Evolutionary conservation across 2,329 filamentous ascomycete genomes (phyloP).

Genomic region (Penicillium sp.): DNA sequence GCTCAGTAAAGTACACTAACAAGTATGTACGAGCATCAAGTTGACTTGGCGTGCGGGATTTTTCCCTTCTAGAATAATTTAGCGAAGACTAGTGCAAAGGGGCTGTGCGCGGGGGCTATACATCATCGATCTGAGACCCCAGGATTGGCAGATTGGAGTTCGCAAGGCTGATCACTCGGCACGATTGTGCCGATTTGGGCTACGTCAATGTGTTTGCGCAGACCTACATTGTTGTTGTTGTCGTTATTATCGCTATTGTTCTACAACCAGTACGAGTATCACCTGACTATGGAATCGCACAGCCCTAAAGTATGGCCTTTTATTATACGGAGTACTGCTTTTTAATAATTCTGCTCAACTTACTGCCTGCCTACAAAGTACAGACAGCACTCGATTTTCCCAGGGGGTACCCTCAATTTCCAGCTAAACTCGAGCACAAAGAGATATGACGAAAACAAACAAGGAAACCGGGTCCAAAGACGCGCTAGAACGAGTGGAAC

Average conservation of each 20-base stretch:
- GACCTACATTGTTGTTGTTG: background rate
- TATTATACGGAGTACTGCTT: too few species aligned
- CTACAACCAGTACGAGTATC: too few species aligned
- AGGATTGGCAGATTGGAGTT: background rate
- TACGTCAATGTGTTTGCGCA: background rate
- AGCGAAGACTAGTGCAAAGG: slow-evolving; percentile 10
- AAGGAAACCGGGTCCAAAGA: background rate
- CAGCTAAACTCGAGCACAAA: background rate
- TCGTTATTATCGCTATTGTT: background rate
- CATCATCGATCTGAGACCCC: slow-evolving; percentile 10
- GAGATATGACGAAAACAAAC: background rate
- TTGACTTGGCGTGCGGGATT: slow-evolving; percentile 22
- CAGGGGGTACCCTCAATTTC: too few species aligned
- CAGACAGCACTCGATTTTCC: too few species aligned
- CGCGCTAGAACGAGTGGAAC: background rate
- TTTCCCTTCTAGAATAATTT: slow-evolving; percentile 18
- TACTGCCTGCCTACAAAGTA: too few species aligned
- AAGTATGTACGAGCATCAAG: background rate
- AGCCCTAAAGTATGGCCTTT: too few species aligned
- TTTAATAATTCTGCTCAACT: too few species aligned
- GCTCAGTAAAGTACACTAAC: background rate
- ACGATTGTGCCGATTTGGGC: slow-evolving; percentile 3
- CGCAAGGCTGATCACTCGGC: slow-evolving; percentile 6
- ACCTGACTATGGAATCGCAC: too few species aligned
- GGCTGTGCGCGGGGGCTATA: slow-evolving; percentile 15